phyloP scores from a whole-genome alignment of 306 rosid species.

The Prunus fruticosa region DNA sequence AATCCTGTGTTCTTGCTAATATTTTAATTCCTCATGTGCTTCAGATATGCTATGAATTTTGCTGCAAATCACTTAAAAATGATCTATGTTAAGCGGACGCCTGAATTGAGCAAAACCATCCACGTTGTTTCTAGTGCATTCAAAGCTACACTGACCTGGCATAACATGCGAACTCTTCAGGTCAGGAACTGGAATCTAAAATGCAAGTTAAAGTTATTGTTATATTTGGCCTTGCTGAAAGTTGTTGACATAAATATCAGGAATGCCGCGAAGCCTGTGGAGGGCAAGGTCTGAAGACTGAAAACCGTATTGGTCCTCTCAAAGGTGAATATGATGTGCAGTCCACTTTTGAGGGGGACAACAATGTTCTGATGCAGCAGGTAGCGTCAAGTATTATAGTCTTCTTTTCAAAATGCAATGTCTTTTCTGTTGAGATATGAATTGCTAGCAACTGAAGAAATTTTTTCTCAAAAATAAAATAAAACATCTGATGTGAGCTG shows the following conservation, averaged over 20 bases:
- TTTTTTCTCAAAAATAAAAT: not conserved
- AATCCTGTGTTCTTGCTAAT: conserved; percentile 4
- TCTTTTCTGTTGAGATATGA: not conserved
- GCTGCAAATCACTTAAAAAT: conserved; percentile 69
- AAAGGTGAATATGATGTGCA: conserved; percentile 87
- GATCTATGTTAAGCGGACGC: conserved; percentile 66
- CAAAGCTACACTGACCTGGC: conserved; percentile 87
- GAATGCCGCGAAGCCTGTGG: conserved; percentile 99
- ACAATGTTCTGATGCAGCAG: conserved; percentile 98
- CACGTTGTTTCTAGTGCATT: conserved; percentile 91
- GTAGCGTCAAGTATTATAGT: conserved; percentile 31
- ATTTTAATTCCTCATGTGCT: conserved; percentile 8
- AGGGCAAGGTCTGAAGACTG: conserved; percentile 89
- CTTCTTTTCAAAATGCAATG: not conserved
- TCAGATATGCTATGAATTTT: conserved; percentile 87
- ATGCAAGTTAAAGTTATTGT: conserved; percentile 1
- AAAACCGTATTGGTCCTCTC: conserved; percentile 75
- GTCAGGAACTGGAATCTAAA: conserved; percentile 33
- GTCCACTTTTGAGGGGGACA: conserved; percentile 98
- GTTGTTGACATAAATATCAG: conserved; percentile 37
- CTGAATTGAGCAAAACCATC: conserved; percentile 60
- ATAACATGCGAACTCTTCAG: conserved; percentile 87
- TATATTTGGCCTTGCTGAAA: conserved; percentile 9
- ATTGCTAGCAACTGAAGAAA: not conserved
- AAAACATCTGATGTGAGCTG: not conserved